phyloP scores from a whole-genome alignment of 805 yeast species.

The Saccharomycopsis sp. region DNA sequence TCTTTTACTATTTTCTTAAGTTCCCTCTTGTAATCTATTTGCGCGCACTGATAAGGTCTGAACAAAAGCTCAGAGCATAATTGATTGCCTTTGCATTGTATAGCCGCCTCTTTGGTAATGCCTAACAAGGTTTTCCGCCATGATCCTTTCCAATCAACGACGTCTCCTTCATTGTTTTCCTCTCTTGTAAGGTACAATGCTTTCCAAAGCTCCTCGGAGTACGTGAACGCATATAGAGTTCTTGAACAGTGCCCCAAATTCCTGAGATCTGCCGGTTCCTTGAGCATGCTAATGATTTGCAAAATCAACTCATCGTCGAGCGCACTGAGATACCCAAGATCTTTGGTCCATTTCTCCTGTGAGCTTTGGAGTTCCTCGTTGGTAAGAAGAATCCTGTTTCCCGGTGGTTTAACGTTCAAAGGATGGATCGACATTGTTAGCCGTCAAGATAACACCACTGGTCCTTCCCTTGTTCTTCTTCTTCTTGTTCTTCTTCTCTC shows the following conservation, averaged over 20 bases:
- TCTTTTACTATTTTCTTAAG: slow-evolving; percentile 42
- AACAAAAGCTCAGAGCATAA: slow-evolving; percentile 72
- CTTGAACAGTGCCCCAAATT: slow-evolving; percentile 52
- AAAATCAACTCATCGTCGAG: slow-evolving; percentile 60
- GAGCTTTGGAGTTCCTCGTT: slow-evolving; percentile 18
- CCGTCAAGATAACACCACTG: too few species aligned
- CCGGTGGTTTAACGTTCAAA: slow-evolving; percentile 65
- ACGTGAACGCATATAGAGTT: slow-evolving; percentile 59
- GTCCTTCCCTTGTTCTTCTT: too few species aligned
- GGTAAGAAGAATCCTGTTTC: slow-evolving; percentile 39
- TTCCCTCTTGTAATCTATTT: slow-evolving; percentile 46
- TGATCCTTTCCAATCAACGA: slow-evolving; percentile 52
- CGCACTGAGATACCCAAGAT: slow-evolving; percentile 44
- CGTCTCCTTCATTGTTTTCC: slow-evolving; percentile 9
- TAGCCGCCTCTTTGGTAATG: slow-evolving; percentile 32
- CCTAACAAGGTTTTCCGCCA: slow-evolving; percentile 62
- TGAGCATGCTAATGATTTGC: slow-evolving; percentile 41
- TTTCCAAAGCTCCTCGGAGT: slow-evolving; percentile 80
- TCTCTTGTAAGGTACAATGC: slow-evolving; percentile 33
- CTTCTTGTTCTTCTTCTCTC: too few species aligned
- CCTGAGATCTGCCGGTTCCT: slow-evolving; percentile 39
- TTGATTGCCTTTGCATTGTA: slow-evolving; percentile 39
- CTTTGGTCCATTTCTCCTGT: slow-evolving; percentile 24
- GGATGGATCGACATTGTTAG: slow-evolving; percentile 54
- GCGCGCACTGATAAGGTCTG: slow-evolving; percentile 77